phyloP scores from a whole-genome alignment of 495 filamentous ascomycete species.

The Parathielavia hyrcaniae region DNA sequence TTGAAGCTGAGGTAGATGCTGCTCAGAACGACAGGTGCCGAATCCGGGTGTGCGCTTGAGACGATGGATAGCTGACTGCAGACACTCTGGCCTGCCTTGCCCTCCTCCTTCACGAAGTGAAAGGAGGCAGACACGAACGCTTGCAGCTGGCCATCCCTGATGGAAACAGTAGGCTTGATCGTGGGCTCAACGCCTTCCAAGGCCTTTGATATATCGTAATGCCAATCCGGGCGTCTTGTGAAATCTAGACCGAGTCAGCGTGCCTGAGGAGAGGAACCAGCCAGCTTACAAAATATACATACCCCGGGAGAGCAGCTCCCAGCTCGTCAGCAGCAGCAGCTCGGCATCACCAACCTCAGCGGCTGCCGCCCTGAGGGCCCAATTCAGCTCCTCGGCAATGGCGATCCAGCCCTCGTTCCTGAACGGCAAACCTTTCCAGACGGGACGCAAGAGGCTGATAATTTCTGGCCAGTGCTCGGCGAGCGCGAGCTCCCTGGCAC shows the following conservation, averaged over 20 bases:
- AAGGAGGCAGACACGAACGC: constrained; percentile 68
- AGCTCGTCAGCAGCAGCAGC: constrained; percentile 67
- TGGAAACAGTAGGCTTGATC: constrained; percentile 56
- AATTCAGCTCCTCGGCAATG: constrained; percentile 64
- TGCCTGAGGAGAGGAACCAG: not conserved
- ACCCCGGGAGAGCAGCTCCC: constrained; percentile 73
- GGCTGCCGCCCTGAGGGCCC: constrained; percentile 70
- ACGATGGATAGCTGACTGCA: constrained; percentile 64
- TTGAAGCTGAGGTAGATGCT: constrained; percentile 61
- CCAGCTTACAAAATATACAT: constrained; percentile 27
- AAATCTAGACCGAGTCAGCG: constrained; percentile 47
- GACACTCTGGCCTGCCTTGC: constrained; percentile 75
- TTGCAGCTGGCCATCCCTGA: constrained; percentile 60
- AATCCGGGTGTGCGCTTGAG: constrained; percentile 59
- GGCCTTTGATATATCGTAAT: constrained; percentile 68
- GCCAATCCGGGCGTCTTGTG: constrained; percentile 52
- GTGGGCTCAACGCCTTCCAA: constrained; percentile 51
- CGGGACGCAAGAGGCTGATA: constrained; percentile 57
- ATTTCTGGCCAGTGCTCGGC: constrained; percentile 59
- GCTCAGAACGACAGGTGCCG: constrained; percentile 58
- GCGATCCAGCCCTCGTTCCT: constrained; percentile 76
- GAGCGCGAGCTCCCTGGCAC: constrained; percentile 60
- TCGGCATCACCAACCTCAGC: constrained; percentile 54
- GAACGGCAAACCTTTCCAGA: constrained; percentile 70
- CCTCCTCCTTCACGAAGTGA: constrained; percentile 65